Evolutionary conservation across 768 basidiomycete species (phyloP).

Genomic region (Phylloporus sp.): DNA sequence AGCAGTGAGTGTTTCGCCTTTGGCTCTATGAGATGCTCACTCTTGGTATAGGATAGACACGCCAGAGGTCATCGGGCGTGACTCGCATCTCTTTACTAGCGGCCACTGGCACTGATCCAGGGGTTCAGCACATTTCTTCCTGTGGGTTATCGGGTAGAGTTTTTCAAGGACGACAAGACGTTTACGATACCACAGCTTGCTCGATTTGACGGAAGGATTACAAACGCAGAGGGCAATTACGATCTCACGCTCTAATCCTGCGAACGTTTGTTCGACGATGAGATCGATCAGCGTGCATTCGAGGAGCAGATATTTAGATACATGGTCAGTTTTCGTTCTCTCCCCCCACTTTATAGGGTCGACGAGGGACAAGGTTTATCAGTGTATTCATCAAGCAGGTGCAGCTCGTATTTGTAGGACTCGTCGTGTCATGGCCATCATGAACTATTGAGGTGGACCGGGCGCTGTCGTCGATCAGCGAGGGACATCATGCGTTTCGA

Average conservation of each 20-base stretch:
- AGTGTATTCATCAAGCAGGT: conserved; percentile 89
- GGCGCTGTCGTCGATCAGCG: conserved; percentile 52
- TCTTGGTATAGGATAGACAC: conserved; percentile 76
- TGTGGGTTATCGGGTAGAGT: conserved; percentile 89
- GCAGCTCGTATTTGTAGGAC: conserved; percentile 64
- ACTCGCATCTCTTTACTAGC: conserved; percentile 88
- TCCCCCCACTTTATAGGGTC: neutral
- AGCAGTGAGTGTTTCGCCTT: no score
- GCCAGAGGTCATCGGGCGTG: conserved; percentile 93
- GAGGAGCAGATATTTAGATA: conserved; percentile 94
- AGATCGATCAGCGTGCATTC: conserved; percentile 80
- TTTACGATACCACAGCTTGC: conserved; percentile 25
- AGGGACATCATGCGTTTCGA: conserved; percentile 71
- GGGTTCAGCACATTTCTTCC: conserved; percentile 99
- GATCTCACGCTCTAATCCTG: conserved; percentile 79
- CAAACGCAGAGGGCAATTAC: conserved; percentile 67
- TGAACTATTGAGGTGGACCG: conserved; percentile 69
- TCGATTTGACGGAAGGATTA: conserved; percentile 32
- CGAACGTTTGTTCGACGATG: conserved; percentile 88
- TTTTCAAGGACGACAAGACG: conserved; percentile 28
- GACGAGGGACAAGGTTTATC: conserved; percentile 88
- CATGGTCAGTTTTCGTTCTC: conserved; percentile 41
- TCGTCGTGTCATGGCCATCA: conserved; percentile 67
- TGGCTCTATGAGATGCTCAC: conserved; percentile 1
- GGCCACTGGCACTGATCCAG: conserved; percentile 86